A percentile compares a stretch with the other conserved stretches of the same genome.
These are phyloP conservation scores for Fusarium devonianum DNA, from an alignment of 2,329 filamentous ascomycete genomes.

Conservation along the genomic window DNA sequence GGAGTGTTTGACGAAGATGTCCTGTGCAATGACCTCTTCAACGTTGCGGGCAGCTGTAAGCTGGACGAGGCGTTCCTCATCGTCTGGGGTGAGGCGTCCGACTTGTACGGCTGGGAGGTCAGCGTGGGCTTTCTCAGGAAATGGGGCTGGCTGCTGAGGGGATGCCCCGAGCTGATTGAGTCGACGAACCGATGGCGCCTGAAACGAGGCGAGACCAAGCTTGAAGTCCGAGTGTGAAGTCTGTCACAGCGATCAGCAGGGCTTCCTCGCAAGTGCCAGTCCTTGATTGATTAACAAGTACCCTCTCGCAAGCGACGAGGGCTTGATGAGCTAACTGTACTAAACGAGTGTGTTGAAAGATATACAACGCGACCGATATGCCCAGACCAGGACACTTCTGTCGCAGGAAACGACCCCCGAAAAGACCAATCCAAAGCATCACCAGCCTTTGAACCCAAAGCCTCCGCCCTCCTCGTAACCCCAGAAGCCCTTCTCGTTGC, in stretches of 20 bases:
- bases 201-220: slow-evolving; percentile 27
- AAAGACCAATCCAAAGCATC: too few species aligned
- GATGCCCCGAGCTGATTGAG: slow-evolving; percentile 48
- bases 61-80: slow-evolving; percentile 44
- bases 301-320: background rate
- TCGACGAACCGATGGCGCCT: slow-evolving; percentile 49
- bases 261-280: background rate
- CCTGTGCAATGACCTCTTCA: slow-evolving; percentile 32
- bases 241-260: background rate
- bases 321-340: background rate
- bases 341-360: slow-evolving; percentile 10
- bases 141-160: slow-evolving; percentile 51
- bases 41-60: background rate
- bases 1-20: slow-evolving; percentile 32
- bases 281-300: background rate
- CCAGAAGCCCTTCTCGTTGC: background rate
- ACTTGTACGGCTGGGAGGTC: slow-evolving; percentile 56
- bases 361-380: background rate
- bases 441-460: background rate
- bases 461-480: background rate
- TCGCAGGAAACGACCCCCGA: too few species aligned
- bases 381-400: background rate
- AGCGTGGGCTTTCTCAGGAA: slow-evolving; percentile 54
- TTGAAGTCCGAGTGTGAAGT: slow-evolving; percentile 20
- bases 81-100: slow-evolving; percentile 58